Base-by-base conservation (phyloP, 805 yeast genomes). In the Wickerhamomyces bovis region DNA sequence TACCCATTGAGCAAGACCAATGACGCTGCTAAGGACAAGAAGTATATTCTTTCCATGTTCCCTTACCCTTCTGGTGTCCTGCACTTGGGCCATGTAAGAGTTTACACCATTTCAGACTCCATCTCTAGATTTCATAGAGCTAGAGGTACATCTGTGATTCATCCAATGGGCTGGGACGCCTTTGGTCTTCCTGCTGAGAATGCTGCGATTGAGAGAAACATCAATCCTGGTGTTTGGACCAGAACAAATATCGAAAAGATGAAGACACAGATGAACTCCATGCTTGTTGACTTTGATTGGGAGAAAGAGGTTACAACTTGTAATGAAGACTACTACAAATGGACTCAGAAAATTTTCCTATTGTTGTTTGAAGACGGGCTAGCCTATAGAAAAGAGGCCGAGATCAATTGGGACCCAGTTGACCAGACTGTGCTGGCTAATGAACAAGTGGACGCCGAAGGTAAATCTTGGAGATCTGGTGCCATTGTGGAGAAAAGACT, bases 91-190 rank as follows among this genome's bases (percentile, higher is more conserved):
- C 99, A 94, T 65, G 73, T 90, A 39, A 71, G 99, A 44, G 99
- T 94, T 0, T 94, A 87, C 64, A 85, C 97, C 1, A 89, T 94
- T 26, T 81, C 90, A 55, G 99, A 94, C 64, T 84, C 81, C 2
- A 61, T 94, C 36, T 76, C 95, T 1, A 71, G 98, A 53, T 92
- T 77, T 63, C 77, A 87, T 53, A 71, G 94, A 52, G 75, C 87
- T 66, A 77, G 76, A 43, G 97, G 97, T 1, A 76, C 73, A 54
- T 68, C 81, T 35, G 96, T 92, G 13, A 72, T 92, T 2, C 96
- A 94, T 61, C 97, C 98, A 0, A 90, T 94, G 95, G 99, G 99
- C 0, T 94, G 97, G 97, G 99, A 94, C 70, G 96, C 98, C 0
- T 94, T 94, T 72, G 99, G 99, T 1, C 71, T 94, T 23, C 99